Evolutionary conservation across 2,329 filamentous ascomycete genomes (phyloP).

Genomic region (Calonectria pauciramosa): DNA sequence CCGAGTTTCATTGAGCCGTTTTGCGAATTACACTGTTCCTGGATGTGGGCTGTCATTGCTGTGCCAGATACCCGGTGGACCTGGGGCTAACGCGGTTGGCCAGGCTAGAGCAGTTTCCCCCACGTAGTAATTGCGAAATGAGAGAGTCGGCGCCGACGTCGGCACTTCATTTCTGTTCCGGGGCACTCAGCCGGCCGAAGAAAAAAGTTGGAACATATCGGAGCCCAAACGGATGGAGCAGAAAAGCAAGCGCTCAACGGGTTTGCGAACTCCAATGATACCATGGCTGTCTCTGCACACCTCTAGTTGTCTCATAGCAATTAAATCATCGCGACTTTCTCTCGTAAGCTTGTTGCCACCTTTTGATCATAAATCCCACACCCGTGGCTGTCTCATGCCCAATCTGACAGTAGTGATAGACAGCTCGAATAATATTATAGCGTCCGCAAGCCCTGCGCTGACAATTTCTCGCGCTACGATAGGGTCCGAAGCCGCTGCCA

Average conservation of each 20-base stretch:
- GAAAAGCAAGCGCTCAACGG: slow-evolving; percentile 14
- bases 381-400: background rate
- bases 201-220: slow-evolving; percentile 18
- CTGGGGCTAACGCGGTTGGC: slow-evolving; percentile 32
- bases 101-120: slow-evolving; percentile 14
- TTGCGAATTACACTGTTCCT: background rate
- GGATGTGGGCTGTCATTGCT: background rate
- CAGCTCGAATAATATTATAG: background rate
- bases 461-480: slow-evolving; percentile 46
- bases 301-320: background rate
- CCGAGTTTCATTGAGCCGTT: slow-evolving; percentile 4
- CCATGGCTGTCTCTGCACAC: background rate
- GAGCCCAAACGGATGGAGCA: background rate
- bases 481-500: slow-evolving; percentile 48
- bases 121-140: slow-evolving; percentile 31
- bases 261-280: slow-evolving; percentile 4
- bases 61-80: slow-evolving; percentile 7
- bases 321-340: background rate
- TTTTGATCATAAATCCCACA: background rate
- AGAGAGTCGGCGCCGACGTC: slow-evolving; percentile 40
- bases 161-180: slow-evolving; percentile 35
- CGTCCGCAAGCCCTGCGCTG: slow-evolving; percentile 31
- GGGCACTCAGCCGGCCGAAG: slow-evolving; percentile 20
- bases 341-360: slow-evolving; percentile 14
- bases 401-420: background rate